Percentiles rank a stretch among this genome's conserved stretches.
Conservation (phyloP, 805 yeast species). For the Suhomyces vadensis region DNA sequence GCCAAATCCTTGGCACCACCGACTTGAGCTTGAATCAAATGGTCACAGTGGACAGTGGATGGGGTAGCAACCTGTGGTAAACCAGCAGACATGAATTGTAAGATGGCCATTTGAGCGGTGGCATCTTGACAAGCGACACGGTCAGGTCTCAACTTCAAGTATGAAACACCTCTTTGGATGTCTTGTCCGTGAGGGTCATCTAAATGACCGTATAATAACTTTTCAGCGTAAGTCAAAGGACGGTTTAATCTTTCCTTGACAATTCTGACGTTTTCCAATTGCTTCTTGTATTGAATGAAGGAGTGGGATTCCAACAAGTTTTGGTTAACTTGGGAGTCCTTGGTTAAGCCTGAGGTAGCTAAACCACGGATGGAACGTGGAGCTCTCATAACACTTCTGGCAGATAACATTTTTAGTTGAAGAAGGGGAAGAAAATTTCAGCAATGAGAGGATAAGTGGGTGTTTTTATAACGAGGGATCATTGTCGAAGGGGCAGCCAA, state of each 20-base stretch:
- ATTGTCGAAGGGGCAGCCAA: constrained; percentile 20
- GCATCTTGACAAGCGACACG: constrained; percentile 99
- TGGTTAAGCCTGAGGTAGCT: constrained; percentile 54
- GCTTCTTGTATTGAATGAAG: constrained; percentile 88
- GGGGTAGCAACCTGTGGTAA: constrained; percentile 91
- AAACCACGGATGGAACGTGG: constrained; percentile 45
- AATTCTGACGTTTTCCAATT: constrained; percentile 82
- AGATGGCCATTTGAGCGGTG: constrained; percentile 96
- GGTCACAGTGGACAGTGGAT: constrained; percentile 96
- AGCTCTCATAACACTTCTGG: constrained; percentile 38
- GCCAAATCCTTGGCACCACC: constrained; percentile 86
- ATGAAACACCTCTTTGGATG: constrained; percentile 82
- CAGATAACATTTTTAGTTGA: constrained; percentile 39
- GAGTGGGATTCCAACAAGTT: constrained; percentile 81
- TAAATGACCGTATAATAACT: constrained; percentile 90
- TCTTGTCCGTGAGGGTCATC: constrained; percentile 89
- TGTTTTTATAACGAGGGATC: constrained; percentile 8
- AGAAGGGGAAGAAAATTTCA: constrained; percentile 6
- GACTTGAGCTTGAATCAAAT: constrained; percentile 91
- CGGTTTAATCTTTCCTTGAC: constrained; percentile 79
- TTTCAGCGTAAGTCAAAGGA: constrained; percentile 95
- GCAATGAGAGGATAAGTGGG: not conserved
- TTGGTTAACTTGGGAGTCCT: constrained; percentile 75
- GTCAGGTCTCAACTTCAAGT: constrained; percentile 93
- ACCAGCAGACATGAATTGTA: constrained; percentile 96